These are phyloP conservation scores for Allantophomopsis lycopodina DNA, from an alignment of 2,329 filamentous ascomycete species.

Conservation along the genomic window DNA sequence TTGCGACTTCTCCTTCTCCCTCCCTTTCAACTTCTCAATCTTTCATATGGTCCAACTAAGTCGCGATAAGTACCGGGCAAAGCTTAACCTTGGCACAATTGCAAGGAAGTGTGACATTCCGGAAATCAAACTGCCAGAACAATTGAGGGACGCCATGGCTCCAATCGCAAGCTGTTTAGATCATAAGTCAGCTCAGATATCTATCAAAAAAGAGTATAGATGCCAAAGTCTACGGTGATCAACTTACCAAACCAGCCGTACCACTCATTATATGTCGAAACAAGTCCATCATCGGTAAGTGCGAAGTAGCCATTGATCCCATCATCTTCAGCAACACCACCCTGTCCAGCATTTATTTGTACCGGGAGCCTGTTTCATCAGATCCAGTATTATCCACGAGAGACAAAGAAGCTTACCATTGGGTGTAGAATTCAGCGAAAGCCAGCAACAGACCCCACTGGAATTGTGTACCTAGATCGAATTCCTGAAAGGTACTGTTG, in stretches of 20 bases:
- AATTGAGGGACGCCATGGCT: conserved; percentile 9
- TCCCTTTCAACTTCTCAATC: not conserved
- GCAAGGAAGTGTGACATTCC: conserved; percentile 3
- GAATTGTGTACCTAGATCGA: conserved; percentile 5
- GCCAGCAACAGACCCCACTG: conserved; percentile 1
- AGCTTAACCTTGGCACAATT: conserved; percentile 8
- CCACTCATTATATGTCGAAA: conserved; percentile 3
- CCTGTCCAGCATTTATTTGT: conserved; percentile 4
- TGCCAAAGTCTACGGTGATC: not conserved
- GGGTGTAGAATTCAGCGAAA: conserved; percentile 1
- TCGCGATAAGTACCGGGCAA: conserved; percentile 2
- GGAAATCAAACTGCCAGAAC: conserved; percentile 7
- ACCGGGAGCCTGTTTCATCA: conserved; percentile 1
- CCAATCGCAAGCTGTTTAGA: conserved; percentile 9
- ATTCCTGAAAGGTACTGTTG: conserved; percentile 7
- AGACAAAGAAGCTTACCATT: conserved; percentile 1
- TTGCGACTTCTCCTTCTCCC: not conserved
- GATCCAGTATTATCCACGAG: not conserved
- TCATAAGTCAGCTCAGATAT: not conserved
- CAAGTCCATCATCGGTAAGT: conserved; percentile 5
- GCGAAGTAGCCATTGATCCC: conserved; percentile 2
- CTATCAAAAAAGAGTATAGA: not conserved
- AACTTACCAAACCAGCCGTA: conserved; percentile 5
- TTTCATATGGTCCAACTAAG: not conserved
- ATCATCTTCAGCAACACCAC: not conserved